Percentiles rank a stretch among this genome's conserved stretches.
phyloP scores from a whole-genome alignment of 352 stramenopile species.

The Phytophthora pisi region DNA sequence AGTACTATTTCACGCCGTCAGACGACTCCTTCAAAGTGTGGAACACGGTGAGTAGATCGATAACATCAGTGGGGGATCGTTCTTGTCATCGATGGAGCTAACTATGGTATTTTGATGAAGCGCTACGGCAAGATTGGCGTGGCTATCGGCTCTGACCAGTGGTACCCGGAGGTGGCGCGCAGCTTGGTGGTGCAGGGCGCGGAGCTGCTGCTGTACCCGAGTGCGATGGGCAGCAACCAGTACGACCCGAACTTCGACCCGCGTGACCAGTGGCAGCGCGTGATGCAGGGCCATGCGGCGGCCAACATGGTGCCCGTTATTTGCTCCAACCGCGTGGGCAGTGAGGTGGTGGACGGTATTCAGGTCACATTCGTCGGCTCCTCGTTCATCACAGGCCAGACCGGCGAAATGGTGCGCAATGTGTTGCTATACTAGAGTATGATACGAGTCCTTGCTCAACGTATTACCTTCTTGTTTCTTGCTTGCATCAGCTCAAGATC shows the following conservation, averaged over 20 bases:
- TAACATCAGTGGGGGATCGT: too few species aligned
- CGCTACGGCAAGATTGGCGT: conserved; percentile 89
- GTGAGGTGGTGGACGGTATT: conserved; percentile 78
- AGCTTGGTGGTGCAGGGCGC: conserved; percentile 88
- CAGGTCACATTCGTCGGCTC: conserved; percentile 92
- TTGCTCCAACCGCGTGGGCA: conserved; percentile 90
- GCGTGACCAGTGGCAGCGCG: conserved; percentile 90
- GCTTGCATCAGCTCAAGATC: conserved; percentile 74
- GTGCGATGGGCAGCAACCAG: conserved; percentile 85
- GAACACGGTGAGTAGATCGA: conserved; percentile 64
- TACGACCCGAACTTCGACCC: conserved; percentile 90
- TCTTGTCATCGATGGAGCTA: too few species aligned
- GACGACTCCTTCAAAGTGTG: conserved; percentile 91
- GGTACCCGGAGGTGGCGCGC: conserved; percentile 91
- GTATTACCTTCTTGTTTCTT: conserved; percentile 5
- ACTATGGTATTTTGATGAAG: too few species aligned
- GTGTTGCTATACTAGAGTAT: background rate
- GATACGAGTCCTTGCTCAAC: background rate
- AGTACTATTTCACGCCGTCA: conserved; percentile 93
- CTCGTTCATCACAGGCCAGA: conserved; percentile 93
- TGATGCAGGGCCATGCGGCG: conserved; percentile 91
- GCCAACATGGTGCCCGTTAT: conserved; percentile 92
- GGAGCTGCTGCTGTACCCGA: conserved; percentile 86
- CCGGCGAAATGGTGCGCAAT: conserved; percentile 81
- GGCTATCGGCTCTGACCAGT: conserved; percentile 92